Base-by-base conservation (phyloP, 192 early-diverging fungal genomes). In the Bifiguratus adelaidae region DNA sequence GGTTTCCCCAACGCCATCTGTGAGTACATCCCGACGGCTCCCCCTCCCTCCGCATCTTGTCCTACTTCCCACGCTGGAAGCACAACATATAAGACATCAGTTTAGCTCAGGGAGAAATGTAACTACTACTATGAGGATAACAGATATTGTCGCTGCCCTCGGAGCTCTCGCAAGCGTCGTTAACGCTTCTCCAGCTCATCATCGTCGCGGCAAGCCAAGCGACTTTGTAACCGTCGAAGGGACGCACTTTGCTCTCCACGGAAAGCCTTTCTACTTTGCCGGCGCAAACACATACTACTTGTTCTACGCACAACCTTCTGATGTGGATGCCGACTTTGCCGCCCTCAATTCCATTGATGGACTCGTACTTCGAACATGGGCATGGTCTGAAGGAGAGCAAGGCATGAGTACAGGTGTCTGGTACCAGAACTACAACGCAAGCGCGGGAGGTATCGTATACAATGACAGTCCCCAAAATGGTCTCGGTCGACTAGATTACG, bases 291-390 rank as follows among this genome's bases (percentile, higher is more conserved):
- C 22, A 29, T 66, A 66, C 50, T 60, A 51, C 40, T 25, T 66
- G 26, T 40, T 49, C 29, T 53, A 44, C 21, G 12, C 40, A 1
- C 25, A 40, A n/a, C 13, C 45, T 22, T 25, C 18, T 12, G 40
- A 48, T 13, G 37, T 62, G 7, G 37, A 61, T 35, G 41, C 28
- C 23, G 32, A 51, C 6, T 52, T 65, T 42, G 19, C 18, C 20
- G 35, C 50, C 15, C 43, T 51, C 15, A 42, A 26, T 4, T 29
- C 25, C 5, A 20, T 47, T 21, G 30, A 58, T 41, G 16, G 53
- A 3, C 34, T 25, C 13, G 64, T 66, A 16, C 25, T 66, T 8
- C 58, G 64, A 21, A 67, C 63, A 2, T 66, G 64, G 64, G 42
- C 32, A n/a, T 66, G 48, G 15, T 41, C 27, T 29, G 52, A 63